These are phyloP conservation scores for Oenanthe javanica DNA, from an alignment of 140 eudicot genomes.

Conservation along the genomic window DNA sequence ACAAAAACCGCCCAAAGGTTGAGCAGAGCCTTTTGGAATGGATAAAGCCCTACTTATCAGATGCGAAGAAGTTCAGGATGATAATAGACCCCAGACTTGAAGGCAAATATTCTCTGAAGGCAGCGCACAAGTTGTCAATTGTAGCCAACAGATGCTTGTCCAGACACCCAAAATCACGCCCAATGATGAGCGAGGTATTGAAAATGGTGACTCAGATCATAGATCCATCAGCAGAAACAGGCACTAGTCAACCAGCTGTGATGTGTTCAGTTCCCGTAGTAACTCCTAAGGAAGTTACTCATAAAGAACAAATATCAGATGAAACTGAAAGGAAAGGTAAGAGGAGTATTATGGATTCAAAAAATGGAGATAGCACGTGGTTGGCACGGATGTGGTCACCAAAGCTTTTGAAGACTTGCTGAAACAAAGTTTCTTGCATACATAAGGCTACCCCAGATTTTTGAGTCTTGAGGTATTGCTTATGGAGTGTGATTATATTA, in stretches of 20 bases:
- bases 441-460: not conserved
- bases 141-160: conserved; percentile 72
- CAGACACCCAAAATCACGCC: conserved; percentile 61
- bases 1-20: conserved; percentile 55
- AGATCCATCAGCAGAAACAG: conserved; percentile 27
- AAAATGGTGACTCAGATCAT: conserved; percentile 51
- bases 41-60: conserved; percentile 65
- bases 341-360: conserved; percentile 7
- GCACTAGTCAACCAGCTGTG: not conserved
- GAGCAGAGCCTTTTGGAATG: conserved; percentile 81
- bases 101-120: conserved; percentile 33
- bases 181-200: conserved; percentile 78
- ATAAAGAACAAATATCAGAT: not conserved
- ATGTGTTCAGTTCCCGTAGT: too few species aligned
- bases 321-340: conserved; percentile 12
- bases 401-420: conserved; percentile 4
- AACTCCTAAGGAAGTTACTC: not conserved
- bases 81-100: conserved; percentile 75
- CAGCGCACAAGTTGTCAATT: conserved; percentile 55
- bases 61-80: conserved; percentile 50
- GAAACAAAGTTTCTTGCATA: not conserved
- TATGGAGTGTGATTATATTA: not conserved
- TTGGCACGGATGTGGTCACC: conserved; percentile 1
- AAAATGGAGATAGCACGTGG: conserved; percentile 2
- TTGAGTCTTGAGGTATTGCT: not conserved